Evolutionary conservation across 331 rosid genomes (phyloP).

Genomic region (Dryas integrifolia): DNA sequence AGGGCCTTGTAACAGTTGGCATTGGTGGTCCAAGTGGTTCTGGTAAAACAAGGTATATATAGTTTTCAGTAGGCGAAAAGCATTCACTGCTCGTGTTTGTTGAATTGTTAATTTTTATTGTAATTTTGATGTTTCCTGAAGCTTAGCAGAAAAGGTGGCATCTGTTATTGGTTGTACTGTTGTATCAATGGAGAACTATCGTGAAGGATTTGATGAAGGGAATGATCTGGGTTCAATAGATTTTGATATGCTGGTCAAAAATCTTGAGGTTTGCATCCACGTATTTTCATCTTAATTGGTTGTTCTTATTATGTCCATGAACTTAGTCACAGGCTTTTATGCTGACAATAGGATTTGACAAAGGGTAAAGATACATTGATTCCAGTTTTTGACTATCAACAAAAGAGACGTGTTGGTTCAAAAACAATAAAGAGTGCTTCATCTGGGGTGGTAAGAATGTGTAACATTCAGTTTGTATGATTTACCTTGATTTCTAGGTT

Average conservation of each 20-base stretch:
- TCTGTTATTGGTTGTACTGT: slow-evolving; percentile 90
- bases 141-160: slow-evolving; percentile 99
- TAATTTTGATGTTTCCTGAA: slow-evolving; percentile 47
- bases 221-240: slow-evolving; percentile 73
- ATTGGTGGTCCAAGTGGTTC: slow-evolving; percentile 99
- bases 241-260: slow-evolving; percentile 66
- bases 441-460: slow-evolving; percentile 78
- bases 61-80: slow-evolving; percentile 17
- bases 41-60: slow-evolving; percentile 78
- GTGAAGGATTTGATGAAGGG: slow-evolving; percentile 81
- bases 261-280: slow-evolving; percentile 79
- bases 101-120: slow-evolving; percentile 7
- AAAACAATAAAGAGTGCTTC: slow-evolving; percentile 73
- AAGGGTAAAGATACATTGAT: slow-evolving; percentile 68
- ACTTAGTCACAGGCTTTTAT: slow-evolving; percentile 27
- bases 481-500: slow-evolving; percentile 10
- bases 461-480: slow-evolving; percentile 20
- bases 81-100: slow-evolving; percentile 23
- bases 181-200: slow-evolving; percentile 91
- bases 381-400: slow-evolving; percentile 86
- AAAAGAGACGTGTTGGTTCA: slow-evolving; percentile 69
- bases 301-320: slow-evolving; percentile 3
- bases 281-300: slow-evolving; percentile 18
- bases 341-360: slow-evolving; percentile 67
- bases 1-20: slow-evolving; percentile 85